Conservation (phyloP, 2,329 filamentous ascomycete genomes). For the Fusarium sp. region DNA sequence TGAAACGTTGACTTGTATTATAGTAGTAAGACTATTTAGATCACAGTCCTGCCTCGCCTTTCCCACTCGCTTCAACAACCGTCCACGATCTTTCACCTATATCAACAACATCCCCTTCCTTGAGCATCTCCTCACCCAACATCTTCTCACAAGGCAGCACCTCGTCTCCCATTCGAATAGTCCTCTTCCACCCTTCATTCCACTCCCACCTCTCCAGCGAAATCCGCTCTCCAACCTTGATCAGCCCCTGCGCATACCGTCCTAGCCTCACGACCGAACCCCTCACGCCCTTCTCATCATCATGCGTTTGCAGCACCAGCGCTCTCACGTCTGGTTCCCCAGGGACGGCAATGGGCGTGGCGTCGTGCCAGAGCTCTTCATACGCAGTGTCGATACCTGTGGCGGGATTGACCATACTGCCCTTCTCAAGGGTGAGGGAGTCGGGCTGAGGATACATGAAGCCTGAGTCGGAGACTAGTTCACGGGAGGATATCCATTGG, state of each 20-base stretch:
- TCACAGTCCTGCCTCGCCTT: background rate
- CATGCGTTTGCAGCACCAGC: slow-evolving; percentile 23
- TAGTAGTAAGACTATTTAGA: background rate
- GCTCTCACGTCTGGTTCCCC: background rate
- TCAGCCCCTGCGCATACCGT: slow-evolving; percentile 63
- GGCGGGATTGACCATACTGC: slow-evolving; percentile 66
- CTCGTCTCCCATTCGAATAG: slow-evolving; percentile 48
- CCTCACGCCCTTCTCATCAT: slow-evolving; percentile 42
- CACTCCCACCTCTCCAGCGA: slow-evolving; percentile 66
- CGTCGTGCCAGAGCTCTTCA: slow-evolving; percentile 72
- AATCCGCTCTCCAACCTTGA: slow-evolving; percentile 55
- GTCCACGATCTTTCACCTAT: slow-evolving; percentile 46
- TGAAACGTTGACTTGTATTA: background rate
- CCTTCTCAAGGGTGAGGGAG: slow-evolving; percentile 62
- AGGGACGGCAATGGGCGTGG: slow-evolving; percentile 45
- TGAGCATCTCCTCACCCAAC: slow-evolving; percentile 17
- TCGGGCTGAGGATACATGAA: slow-evolving; percentile 59
- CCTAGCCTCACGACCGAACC: slow-evolving; percentile 66
- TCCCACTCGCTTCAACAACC: slow-evolving; percentile 45
- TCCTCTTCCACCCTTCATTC: slow-evolving; percentile 49
- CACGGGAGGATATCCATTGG: slow-evolving; percentile 69
- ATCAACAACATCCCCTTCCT: slow-evolving; percentile 34
- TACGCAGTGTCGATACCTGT: slow-evolving; percentile 63
- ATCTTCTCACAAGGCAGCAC: slow-evolving; percentile 49
- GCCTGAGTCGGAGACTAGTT: slow-evolving; percentile 61